Evolutionary conservation across 2,329 filamentous ascomycete genomes (phyloP), one percentile per base, ranked within the genome.

Genomic region (Hymenoscyphus repandus): DNA sequence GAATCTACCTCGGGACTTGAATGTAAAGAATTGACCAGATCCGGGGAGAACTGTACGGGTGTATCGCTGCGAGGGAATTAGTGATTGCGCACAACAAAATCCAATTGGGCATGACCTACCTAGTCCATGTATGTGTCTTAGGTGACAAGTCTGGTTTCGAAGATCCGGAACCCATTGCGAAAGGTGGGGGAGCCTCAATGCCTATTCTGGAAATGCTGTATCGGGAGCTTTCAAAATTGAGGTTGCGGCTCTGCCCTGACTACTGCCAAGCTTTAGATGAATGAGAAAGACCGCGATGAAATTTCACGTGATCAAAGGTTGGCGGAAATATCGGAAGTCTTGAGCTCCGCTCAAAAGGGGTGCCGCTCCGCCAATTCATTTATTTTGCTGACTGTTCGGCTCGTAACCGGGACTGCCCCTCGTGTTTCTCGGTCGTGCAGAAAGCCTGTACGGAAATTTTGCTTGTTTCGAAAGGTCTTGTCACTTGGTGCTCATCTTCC

Each of bases 1-100:
- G 17, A 44, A 61, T 72, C 65, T 79, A 96, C 91, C 82, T 96
- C 90, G 62, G 86, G 79, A 74, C 83, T 95, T 55, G 82, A 80
- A 70, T 96, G 89, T 55, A 97, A 77, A 54, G 85, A 83, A 64
- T 95, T 85, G 64, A 95, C 78, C 64, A 96, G 77, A 66, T 88
- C 84, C 66, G 88, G 83, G 59, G 90, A 95, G 70, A 95, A 85
- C 60, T 78, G 76, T 56, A 86, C 76, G 54, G 83, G 82, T 38
- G 79, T 75, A 60, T 81, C 74, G 64, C 79, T 83, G 63, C n/a
- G 20, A 18, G 17, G 7, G 36, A 32, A 44, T 60, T 27, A 55
- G 52, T 20, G 31, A 31, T 42, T 51, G 39, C 20, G 49, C 17
- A 5, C 31, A 27, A 17, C 15, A 4, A 27, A 18, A 18, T 9